Evolutionary conservation across 1,139 yeast species (phyloP), one percentile per base, ranked within the genome.

Genomic region (Blastobotrys indianensis): DNA sequence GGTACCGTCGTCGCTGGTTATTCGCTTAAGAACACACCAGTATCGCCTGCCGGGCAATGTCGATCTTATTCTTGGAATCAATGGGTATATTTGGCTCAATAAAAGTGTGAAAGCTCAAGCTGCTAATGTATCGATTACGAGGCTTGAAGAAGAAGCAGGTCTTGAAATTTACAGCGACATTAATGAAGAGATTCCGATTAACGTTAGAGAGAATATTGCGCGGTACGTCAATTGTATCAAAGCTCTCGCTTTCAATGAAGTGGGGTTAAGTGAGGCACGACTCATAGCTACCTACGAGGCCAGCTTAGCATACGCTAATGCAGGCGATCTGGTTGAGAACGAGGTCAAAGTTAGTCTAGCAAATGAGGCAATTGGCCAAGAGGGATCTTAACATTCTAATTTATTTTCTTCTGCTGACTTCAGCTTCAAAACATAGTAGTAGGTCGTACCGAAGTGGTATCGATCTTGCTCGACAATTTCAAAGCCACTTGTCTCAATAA

Each of bases 141-240:
- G 94, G 55, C 68, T 92, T 42, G 97, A 94, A 62, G 97, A 92
- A 61, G 95, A 88, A 60, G 84, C 95, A 40, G 85, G 96, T 1
- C 82, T 94, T 90, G 95, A 90, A 60, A 92, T 94, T 44, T 94
- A 94, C 66, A 83, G 94, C 46, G 98, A 94, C 64, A 76, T 77
- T 50, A 94, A 94, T 61, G 97, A 90, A 53, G 66, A 68, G 23
- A 82, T 94, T 16, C 68, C 85, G 3, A 66, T 70, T 13, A 70
- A 77, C 16, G 73, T 80, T 7, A 75, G 94, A 55, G 79, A 76
- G 51, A 83, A 88, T 20, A 90, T 94, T 39, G 76, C 94, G 8
- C 73, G 97, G 49, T 92, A 94, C 63, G 77, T 82, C 44, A 88
- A 88, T 64, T 90, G 94, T 52, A 73, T 92, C 46, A 77, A 78